Conservation (phyloP, 2,329 filamentous ascomycete species). For the Aspergillus awamori region DNA sequence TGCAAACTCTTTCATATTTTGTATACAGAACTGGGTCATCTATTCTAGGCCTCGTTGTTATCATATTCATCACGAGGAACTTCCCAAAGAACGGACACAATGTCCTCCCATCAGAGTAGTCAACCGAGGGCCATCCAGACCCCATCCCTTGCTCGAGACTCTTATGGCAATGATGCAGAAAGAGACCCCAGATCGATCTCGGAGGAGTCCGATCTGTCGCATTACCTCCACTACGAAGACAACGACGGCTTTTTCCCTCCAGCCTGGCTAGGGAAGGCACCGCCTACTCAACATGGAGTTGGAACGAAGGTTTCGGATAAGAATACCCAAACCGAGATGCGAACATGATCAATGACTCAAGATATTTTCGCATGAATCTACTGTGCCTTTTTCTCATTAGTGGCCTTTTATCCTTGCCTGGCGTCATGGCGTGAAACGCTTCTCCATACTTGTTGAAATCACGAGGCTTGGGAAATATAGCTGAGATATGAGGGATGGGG, state of each 20-base stretch:
- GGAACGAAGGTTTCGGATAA: not conserved
- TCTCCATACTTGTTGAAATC: too few species aligned
- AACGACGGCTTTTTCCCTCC: slow-evolving; percentile 41
- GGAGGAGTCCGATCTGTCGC: slow-evolving; percentile 28
- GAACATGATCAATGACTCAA: not conserved
- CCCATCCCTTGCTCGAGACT: not conserved
- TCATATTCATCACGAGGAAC: not conserved
- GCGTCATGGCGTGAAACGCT: too few species aligned
- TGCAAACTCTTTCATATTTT: too few species aligned
- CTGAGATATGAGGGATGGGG: too few species aligned
- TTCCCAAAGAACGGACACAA: not conserved
- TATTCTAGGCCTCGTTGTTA: not conserved
- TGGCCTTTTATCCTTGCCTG: too few species aligned
- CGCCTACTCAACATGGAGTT: not conserved
- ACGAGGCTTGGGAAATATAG: too few species aligned
- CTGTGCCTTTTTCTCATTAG: not conserved
- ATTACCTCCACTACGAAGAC: slow-evolving; percentile 41
- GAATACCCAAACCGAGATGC: not conserved
- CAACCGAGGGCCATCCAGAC: not conserved
- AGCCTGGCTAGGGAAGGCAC: slow-evolving; percentile 29
- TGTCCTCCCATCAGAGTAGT: slow-evolving; percentile 12
- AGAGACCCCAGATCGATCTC: slow-evolving; percentile 9
- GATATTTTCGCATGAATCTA: not conserved
- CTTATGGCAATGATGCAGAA: not conserved
- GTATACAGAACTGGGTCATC: too few species aligned